Conservation (phyloP, 345 rosid species). For the Populus tremula region DNA sequence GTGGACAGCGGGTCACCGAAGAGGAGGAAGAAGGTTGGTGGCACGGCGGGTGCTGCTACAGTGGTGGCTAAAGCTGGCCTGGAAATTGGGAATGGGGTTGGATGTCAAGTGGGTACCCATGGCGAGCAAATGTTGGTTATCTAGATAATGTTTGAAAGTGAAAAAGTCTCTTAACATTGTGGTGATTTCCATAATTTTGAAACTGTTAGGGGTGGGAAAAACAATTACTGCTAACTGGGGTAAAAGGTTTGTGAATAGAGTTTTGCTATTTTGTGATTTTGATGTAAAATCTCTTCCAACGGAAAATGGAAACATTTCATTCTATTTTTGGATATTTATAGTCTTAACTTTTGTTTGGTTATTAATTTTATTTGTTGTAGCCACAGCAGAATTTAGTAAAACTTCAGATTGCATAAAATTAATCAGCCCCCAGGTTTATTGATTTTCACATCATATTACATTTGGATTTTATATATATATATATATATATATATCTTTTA, state of each 20-base stretch:
- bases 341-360: neutral
- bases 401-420: neutral
- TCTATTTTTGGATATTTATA: neutral
- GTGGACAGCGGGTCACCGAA: conserved; percentile 49
- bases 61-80: conserved; percentile 22
- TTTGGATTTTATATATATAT: too few relatives aligned
- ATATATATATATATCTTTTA: too few relatives aligned
- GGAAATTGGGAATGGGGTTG: conserved; percentile 26
- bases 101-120: conserved; percentile 42
- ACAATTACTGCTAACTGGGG: neutral
- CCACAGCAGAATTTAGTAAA: neutral
- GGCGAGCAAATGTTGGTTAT: conserved; percentile 35
- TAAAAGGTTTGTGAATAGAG: conserved; percentile 15
- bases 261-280: neutral
- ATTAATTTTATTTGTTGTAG: neutral
- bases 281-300: neutral
- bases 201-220: neutral
- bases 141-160: conserved; percentile 1
- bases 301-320: neutral
- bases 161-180: neutral
- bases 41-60: conserved; percentile 10
- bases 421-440: neutral
- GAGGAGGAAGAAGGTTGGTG: conserved; percentile 52
- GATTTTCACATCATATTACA: too few relatives aligned
- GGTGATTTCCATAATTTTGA: conserved; percentile 2